These are phyloP conservation scores for Tuctoria greenei DNA, from an alignment of 176 grass and related monocot genomes.

Conservation along the genomic window DNA sequence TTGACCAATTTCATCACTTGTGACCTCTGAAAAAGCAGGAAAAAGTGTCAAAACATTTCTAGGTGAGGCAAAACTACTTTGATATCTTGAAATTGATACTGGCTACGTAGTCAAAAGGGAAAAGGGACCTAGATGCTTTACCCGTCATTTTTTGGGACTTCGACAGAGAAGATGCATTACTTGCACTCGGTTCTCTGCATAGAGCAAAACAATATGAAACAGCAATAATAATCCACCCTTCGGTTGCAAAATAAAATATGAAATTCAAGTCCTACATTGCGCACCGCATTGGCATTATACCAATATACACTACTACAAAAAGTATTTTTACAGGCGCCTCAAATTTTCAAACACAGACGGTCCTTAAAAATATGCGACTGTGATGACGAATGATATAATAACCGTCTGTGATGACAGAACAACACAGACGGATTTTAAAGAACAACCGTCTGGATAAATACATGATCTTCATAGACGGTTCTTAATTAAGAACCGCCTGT, in stretches of 20 bases:
- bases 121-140: slow-evolving; percentile 24
- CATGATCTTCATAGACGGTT: too few species aligned
- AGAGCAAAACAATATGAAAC: not conserved
- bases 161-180: slow-evolving; percentile 31
- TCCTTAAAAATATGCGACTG: too few species aligned
- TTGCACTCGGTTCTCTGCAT: slow-evolving; percentile 42
- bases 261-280: not conserved
- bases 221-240: slow-evolving; percentile 16
- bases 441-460: too few species aligned
- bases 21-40: slow-evolving; percentile 50
- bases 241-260: not conserved
- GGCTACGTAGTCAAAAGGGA: not conserved
- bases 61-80: not conserved
- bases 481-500: too few species aligned
- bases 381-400: too few species aligned
- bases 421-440: too few species aligned
- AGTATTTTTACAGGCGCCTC: too few species aligned
- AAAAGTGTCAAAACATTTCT: not conserved
- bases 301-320: too few species aligned
- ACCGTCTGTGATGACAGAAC: too few species aligned
- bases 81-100: slow-evolving; percentile 1
- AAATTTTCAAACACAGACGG: too few species aligned
- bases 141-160: slow-evolving; percentile 40
- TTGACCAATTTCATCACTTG: slow-evolving; percentile 58
- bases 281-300: not conserved